Evolutionary conservation across 2,329 filamentous ascomycete genomes (phyloP).

Genomic region (Fusarium nematophilum): DNA sequence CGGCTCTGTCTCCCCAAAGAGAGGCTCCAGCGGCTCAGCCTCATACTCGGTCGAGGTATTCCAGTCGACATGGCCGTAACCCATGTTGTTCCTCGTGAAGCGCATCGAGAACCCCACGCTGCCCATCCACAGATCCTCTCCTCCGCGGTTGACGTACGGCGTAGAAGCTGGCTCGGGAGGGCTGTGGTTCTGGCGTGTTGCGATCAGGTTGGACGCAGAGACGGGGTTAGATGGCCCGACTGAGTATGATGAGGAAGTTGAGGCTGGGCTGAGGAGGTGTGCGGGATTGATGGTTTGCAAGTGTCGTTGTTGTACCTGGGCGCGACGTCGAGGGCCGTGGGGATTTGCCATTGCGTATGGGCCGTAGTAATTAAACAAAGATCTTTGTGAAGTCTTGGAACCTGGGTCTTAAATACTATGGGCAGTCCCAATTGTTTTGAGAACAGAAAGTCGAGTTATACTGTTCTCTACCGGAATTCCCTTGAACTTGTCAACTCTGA

Average conservation of each 20-base stretch:
- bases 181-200: not conserved
- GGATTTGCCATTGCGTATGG: no score
- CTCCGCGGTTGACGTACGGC: not conserved
- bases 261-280: no score
- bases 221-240: not conserved
- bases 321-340: no score
- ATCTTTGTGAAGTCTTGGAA: no score
- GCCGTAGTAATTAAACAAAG: no score
- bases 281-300: no score
- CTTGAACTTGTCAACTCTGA: not conserved
- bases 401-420: no score
- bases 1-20: slow-evolving; percentile 13
- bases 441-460: no score
- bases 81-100: slow-evolving; percentile 23
- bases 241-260: not conserved
- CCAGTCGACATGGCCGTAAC: not conserved
- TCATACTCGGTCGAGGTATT: not conserved
- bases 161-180: not conserved
- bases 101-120: slow-evolving; percentile 28
- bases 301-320: no score
- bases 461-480: no score
- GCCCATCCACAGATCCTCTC: slow-evolving; percentile 31
- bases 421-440: no score
- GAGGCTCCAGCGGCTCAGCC: slow-evolving; percentile 29
- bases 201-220: accelerated